A percentile compares a stretch with the other conserved stretches of the same genome.
Conservation (phyloP, 768 basidiomycete genomes). For the Galerina marginata region DNA sequence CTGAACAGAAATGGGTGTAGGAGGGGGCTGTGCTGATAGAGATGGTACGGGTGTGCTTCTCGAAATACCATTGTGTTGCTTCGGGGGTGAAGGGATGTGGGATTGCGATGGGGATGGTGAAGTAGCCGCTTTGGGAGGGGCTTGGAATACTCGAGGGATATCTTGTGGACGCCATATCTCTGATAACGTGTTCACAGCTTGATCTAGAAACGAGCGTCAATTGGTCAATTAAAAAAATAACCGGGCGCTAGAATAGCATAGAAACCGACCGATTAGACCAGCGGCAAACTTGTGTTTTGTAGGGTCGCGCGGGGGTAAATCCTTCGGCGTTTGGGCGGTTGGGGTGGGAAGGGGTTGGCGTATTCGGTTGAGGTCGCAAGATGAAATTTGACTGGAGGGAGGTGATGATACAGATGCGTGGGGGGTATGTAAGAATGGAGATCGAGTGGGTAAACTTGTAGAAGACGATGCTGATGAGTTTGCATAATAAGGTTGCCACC, state of each 20-base stretch:
- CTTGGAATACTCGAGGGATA: conserved; percentile 59
- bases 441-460: conserved; percentile 38
- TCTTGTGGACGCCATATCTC: conserved; percentile 85
- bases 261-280: conserved; percentile 70
- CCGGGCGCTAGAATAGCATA: conserved; percentile 7
- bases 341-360: conserved; percentile 18
- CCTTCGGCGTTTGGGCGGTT: conserved; percentile 38
- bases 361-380: conserved; percentile 39
- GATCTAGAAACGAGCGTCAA: conserved; percentile 52
- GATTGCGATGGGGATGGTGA: conserved; percentile 16
- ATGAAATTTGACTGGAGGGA: conserved; percentile 23
- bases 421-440: conserved; percentile 65
- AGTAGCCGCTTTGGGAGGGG: conserved; percentile 18
- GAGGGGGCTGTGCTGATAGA: neutral
- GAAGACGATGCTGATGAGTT: conserved; percentile 45
- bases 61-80: neutral
- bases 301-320: conserved; percentile 36
- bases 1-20: conserved; percentile 6
- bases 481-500: conserved; percentile 82
- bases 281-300: conserved; percentile 70
- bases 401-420: conserved; percentile 57
- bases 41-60: no score
- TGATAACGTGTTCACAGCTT: conserved; percentile 76
- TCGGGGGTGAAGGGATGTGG: conserved; percentile 27
- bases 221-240: neutral